phyloP scores from a whole-genome alignment of 306 rosid species.

The Vicia villosa region DNA sequence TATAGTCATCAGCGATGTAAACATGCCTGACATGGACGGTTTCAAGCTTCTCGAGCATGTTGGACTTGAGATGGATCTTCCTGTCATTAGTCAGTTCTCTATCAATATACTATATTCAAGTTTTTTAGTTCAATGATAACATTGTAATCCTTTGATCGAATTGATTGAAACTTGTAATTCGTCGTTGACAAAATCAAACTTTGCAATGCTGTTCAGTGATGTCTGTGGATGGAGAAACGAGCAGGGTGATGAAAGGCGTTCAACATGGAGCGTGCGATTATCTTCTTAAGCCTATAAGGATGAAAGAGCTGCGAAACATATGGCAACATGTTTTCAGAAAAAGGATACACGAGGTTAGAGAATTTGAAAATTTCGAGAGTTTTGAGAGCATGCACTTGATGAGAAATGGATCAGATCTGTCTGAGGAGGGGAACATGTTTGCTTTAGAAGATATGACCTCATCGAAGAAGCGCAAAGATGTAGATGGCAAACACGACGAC shows the following conservation, averaged over 20 bases:
- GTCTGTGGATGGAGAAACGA: constrained; percentile 98
- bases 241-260: constrained; percentile 97
- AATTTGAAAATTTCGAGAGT: constrained; percentile 74
- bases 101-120: constrained; percentile 37
- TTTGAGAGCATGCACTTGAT: constrained; percentile 62
- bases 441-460: constrained; percentile 64
- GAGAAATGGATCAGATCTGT: constrained; percentile 71
- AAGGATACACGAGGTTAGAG: constrained; percentile 85
- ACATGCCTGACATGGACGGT: constrained; percentile 99
- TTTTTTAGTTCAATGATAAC: constrained; percentile 40
- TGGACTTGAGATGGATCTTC: constrained; percentile 99
- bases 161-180: constrained; percentile 42
- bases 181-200: constrained; percentile 46
- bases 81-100: constrained; percentile 88
- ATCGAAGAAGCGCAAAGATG: constrained; percentile 72
- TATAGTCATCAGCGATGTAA: constrained; percentile 94
- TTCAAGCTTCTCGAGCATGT: constrained; percentile 98
- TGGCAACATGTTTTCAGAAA: constrained; percentile 97
- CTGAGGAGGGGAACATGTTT: constrained; percentile 68
- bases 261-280: constrained; percentile 99
- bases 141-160: constrained; percentile 24
- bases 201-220: constrained; percentile 74
- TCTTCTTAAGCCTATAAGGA: constrained; percentile 94
- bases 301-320: constrained; percentile 92
- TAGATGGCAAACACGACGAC: constrained; percentile 68